Conservation (phyloP, 768 basidiomycete species). For the Serendipita sp. region DNA sequence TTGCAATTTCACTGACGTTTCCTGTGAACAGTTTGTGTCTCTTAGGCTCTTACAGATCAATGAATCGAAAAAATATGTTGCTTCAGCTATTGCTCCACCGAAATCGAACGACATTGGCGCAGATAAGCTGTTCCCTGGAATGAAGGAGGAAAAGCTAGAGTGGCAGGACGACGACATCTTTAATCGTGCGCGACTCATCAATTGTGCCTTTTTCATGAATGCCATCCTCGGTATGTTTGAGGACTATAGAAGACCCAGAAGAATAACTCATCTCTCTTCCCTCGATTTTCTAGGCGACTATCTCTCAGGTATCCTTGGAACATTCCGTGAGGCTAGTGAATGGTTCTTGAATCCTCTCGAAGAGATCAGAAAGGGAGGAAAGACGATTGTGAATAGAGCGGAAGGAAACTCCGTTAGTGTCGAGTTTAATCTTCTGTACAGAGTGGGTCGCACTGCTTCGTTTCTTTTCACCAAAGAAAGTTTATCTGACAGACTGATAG, state of each 20-base stretch:
- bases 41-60: slow-evolving; percentile 52
- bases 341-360: slow-evolving; percentile 59
- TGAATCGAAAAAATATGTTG: slow-evolving; percentile 35
- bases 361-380: slow-evolving; percentile 41
- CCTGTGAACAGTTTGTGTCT: slow-evolving; percentile 41
- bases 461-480: slow-evolving; percentile 13
- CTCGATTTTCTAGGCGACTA: slow-evolving; percentile 39
- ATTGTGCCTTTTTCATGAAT: slow-evolving; percentile 25
- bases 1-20: neutral
- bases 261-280: slow-evolving; percentile 18
- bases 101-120: neutral
- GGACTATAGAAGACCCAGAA: neutral
- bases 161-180: slow-evolving; percentile 66
- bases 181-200: slow-evolving; percentile 54
- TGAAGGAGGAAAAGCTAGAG: slow-evolving; percentile 7
- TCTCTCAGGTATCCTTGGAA: slow-evolving; percentile 55
- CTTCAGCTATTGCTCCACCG: slow-evolving; percentile 9
- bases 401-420: slow-evolving; percentile 61
- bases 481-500: slow-evolving; percentile 11
- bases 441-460: slow-evolving; percentile 9
- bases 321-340: slow-evolving; percentile 40
- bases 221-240: slow-evolving; percentile 5
- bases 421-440: slow-evolving; percentile 73
- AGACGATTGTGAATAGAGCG: slow-evolving; percentile 53
- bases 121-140: neutral